A percentile compares a stretch with the other conserved stretches of the same genome.
These are phyloP conservation scores for Pichia rugopelliculosa DNA, from an alignment of 805 yeast species.

Conservation along the genomic window DNA sequence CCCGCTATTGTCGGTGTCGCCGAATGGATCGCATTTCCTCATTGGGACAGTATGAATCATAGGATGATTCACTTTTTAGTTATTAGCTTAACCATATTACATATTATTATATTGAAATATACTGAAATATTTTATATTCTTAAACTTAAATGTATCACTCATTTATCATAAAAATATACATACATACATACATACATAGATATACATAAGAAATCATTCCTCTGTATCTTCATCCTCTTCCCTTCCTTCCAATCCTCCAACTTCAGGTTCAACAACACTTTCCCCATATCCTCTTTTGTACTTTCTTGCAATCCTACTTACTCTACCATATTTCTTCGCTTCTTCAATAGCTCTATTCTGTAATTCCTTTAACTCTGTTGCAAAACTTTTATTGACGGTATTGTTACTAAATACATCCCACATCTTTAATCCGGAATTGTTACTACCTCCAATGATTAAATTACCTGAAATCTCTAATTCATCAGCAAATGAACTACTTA, in stretches of 20 bases:
- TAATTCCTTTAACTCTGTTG: conserved; percentile 44
- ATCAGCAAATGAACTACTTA: conserved; percentile 74
- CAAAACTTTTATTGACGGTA: conserved; percentile 66
- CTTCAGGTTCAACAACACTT: conserved; percentile 54
- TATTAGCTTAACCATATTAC: no score
- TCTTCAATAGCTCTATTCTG: conserved; percentile 52
- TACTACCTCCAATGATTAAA: conserved; percentile 78
- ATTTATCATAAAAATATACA: no score
- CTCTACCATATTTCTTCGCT: conserved; percentile 47
- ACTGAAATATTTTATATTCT: no score
- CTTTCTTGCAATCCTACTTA: conserved; percentile 72
- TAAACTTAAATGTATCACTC: no score
- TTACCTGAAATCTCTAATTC: conserved; percentile 79
- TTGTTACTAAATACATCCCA: conserved; percentile 88
- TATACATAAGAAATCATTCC: not conserved
- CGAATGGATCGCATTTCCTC: not conserved
- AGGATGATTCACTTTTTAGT: no score
- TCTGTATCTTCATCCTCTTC: conserved; percentile 40
- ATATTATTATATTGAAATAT: no score
- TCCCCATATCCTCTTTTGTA: conserved; percentile 46
- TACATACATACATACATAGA: no score
- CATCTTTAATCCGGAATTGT: conserved; percentile 67
- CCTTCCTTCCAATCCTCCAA: conserved; percentile 55
- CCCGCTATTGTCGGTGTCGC: no score
- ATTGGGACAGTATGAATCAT: no score